phyloP scores from a whole-genome alignment of 345 rosid genomes.

The Streptanthus diversifolius region DNA sequence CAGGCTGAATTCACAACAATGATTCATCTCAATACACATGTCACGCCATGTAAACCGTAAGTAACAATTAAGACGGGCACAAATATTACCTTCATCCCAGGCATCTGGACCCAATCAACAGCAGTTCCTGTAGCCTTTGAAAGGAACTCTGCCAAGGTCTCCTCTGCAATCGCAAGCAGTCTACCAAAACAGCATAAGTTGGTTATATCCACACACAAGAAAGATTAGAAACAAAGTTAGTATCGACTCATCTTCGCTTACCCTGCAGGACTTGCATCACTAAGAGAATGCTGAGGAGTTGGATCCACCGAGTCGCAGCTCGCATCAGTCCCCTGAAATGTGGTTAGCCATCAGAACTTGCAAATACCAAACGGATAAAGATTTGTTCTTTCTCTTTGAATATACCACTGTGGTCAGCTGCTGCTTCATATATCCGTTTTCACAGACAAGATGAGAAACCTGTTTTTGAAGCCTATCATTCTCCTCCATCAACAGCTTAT shows the following conservation, averaged over 20 bases:
- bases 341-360: background rate
- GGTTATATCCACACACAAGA: background rate
- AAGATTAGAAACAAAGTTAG: background rate
- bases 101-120: conserved; percentile 99
- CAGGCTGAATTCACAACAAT: conserved; percentile 59
- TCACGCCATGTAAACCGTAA: background rate
- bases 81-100: conserved; percentile 97
- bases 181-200: conserved; percentile 38
- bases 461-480: conserved; percentile 97
- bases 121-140: conserved; percentile 99
- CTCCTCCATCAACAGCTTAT: conserved; percentile 97
- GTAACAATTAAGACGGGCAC: background rate
- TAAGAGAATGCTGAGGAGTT: conserved; percentile 85
- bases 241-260: conserved; percentile 13
- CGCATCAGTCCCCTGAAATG: conserved; percentile 69
- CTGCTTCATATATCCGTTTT: conserved; percentile 88
- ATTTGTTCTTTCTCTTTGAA: background rate
- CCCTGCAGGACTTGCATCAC: conserved; percentile 99
- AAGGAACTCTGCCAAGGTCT: conserved; percentile 99
- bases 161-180: conserved; percentile 98
- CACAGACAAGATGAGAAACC: conserved; percentile 97
- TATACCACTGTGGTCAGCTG: conserved; percentile 70
- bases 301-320: conserved; percentile 87
- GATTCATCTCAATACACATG: background rate
- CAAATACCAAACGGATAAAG: background rate